Percentiles rank a stretch among this genome's conserved stretches.
phyloP scores from a whole-genome alignment of 2,329 filamentous ascomycete genomes.

The Phyllosticta paracitricarpa region DNA sequence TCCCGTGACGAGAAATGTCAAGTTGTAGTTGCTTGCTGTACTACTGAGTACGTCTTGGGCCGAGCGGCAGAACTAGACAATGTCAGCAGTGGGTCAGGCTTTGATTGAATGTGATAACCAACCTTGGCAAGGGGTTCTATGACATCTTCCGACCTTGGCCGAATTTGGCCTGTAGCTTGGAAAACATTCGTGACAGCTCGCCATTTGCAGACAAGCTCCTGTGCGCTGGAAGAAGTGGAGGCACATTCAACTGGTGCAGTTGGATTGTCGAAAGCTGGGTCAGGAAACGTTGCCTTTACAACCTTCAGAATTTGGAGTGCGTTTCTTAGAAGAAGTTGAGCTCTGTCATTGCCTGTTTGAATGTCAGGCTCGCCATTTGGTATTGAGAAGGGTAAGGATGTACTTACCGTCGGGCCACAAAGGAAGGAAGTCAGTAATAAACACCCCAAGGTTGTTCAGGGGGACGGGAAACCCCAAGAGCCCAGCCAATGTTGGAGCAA shows the following conservation, averaged over 20 bases:
- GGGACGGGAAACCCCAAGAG: slow-evolving; percentile 81
- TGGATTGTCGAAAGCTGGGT: slow-evolving; percentile 37
- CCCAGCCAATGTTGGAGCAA: slow-evolving; percentile 79
- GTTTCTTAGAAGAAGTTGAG: slow-evolving; percentile 66
- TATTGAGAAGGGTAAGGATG: background rate
- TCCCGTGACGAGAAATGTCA: slow-evolving; percentile 48
- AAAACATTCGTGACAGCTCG: slow-evolving; percentile 21
- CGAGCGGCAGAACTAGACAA: slow-evolving; percentile 1
- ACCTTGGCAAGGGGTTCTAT: slow-evolving; percentile 21
- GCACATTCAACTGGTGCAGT: slow-evolving; percentile 13
- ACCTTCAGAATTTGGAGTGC: slow-evolving; percentile 71
- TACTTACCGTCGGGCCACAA: slow-evolving; percentile 59
- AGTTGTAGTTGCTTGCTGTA: slow-evolving; percentile 86
- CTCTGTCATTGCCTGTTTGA: slow-evolving; percentile 41
- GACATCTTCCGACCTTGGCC: background rate
- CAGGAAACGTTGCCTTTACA: slow-evolving; percentile 61
- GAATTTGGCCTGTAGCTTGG: background rate
- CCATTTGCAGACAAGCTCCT: slow-evolving; percentile 60
- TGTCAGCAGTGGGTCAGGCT: background rate
- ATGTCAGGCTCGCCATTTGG: background rate
- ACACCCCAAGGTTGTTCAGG: slow-evolving; percentile 79
- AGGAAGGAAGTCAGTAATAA: slow-evolving; percentile 67
- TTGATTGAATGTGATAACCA: slow-evolving; percentile 8
- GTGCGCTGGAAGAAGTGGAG: slow-evolving; percentile 16
- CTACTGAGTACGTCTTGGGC: slow-evolving; percentile 76